Base-by-base conservation (phyloP, 768 basidiomycete genomes). In the Pulveroboletus sp. region DNA sequence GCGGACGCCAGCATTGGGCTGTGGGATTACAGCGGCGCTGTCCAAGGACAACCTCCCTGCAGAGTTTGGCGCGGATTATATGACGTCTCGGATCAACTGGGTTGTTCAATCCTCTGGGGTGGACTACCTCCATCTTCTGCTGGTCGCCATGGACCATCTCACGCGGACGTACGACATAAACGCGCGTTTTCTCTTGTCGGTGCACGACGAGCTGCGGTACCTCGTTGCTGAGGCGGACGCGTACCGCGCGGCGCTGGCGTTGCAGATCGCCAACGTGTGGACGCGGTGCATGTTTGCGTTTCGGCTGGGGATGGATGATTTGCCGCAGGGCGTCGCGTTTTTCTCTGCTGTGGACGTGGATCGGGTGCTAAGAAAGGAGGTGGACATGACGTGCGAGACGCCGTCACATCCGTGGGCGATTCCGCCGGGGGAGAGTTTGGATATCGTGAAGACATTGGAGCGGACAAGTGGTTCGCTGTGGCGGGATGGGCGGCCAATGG, bases 21-120 rank as follows among this genome's bases (percentile, higher is more conserved):
- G 95, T 60, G 92, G 93, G 14, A 83, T 99, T 36, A 98, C 97
- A 1, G 80, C 87, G 42, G 95, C 95, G 1, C 75, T 99, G n/a
- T 87, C 87, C 24, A 94, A 90, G 69, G 84, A 88, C 52, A 85
- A 91, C 62, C 79, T 99, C 2, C 87, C 88, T 1, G 80, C 81
- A 29, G 80, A 78, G 49, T 90, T 92, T 51, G 90, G 89, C 12
- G 68, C 85, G 0, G 90, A 94, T 55, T 98, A 90, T 66, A 86
- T 98, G 78, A 87, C 97, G 0, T 97, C 93, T 6, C 82, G 97
- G 36, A 94, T 98, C 72, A 99, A 99, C 63, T 98, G 97, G 97
- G 97, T 94, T 41, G 97, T 98, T 6, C 97, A 98, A 61, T 97
- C 94, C 4, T 97, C 94, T 0, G 97, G 95, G 4, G 95, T 98